Base-by-base conservation (phyloP, 176 grass and related monocot genomes). In the Puya raimondii region DNA sequence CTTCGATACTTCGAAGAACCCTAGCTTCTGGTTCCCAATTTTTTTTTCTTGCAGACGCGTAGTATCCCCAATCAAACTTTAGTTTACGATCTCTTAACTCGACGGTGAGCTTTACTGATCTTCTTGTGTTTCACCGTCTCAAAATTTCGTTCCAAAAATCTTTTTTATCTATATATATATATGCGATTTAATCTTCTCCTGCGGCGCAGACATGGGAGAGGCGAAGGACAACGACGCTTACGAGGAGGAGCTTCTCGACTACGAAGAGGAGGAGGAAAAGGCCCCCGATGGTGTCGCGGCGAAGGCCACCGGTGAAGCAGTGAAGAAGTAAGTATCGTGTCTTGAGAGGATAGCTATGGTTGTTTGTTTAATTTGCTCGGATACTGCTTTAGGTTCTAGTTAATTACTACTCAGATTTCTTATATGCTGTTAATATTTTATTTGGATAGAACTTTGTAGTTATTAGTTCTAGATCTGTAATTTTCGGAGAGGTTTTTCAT, bases 161-260 rank as follows among this genome's bases (percentile, higher is more conserved):
- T n/a, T n/a, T n/a, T n/a, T n/a, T 76, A 25, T 66, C 2, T 51
- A 18, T 61, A 10, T 16, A 10, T 20, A 61, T 59, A 20, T 59
- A 7, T 61, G 56, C 21, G 16, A 61, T 9, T 11, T 47, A 51
- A 23, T 53, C 20, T 13, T 16, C 64, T 67, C 9, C 15, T 48
- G 14, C 3, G 17, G 16, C 66, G 26, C 58, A 93, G 90, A 81
- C 7, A 99, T 91, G 94, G 90, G 87, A 73, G 94, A 99, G 61
- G 84, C 81, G 61, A 99, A 85, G 83, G 87, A 99, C 29, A 86
- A 88, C 80, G 94, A 99, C 49, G 81, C 83, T 12, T 99, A 99
- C 64, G 94, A 99, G 67, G 94, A 99, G 90, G 94, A 99, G 82
- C 94, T 99, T 47, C 85, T 99, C 48, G 94, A 93, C 82, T 99